These are phyloP conservation scores for Phellinidium pouzarii DNA, from an alignment of 1,284 basidiomycete species.

Conservation along the genomic window DNA sequence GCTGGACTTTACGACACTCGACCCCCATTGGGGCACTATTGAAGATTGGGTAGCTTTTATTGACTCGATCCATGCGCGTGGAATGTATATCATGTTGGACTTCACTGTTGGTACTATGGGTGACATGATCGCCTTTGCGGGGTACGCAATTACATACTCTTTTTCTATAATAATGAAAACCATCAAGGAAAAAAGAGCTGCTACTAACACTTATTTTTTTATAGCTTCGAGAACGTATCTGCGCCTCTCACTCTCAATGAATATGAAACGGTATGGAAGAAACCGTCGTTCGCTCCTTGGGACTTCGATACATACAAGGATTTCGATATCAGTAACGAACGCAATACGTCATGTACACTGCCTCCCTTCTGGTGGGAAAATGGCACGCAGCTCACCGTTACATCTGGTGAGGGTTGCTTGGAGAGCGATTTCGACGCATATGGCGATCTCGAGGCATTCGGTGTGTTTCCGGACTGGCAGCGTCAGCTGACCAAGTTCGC, in stretches of 20 bases:
- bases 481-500: conserved; percentile 92
- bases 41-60: conserved; percentile 72
- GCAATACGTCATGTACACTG: conserved; percentile 67
- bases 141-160: conserved; percentile 39
- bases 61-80: conserved; percentile 67
- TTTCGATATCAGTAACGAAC: conserved; percentile 59
- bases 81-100: conserved; percentile 89
- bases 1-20: conserved; percentile 81
- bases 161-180: no score
- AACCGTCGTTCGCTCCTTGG: conserved; percentile 75
- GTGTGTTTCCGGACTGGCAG: conserved; percentile 90
- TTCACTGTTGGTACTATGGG: conserved; percentile 90
- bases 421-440: conserved; percentile 87
- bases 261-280: conserved; percentile 71
- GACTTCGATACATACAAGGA: conserved; percentile 78
- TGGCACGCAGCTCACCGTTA: conserved; percentile 54
- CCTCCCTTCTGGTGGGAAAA: conserved; percentile 77
- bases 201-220: conserved; percentile 3
- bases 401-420: conserved; percentile 60
- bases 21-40: conserved; percentile 85
- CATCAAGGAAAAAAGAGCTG: no score
- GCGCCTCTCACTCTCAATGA: conserved; percentile 75
- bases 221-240: conserved; percentile 69
- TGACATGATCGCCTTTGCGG: conserved; percentile 78
- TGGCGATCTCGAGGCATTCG: conserved; percentile 93